Percentiles rank a stretch among this genome's conserved stretches.
Conservation (phyloP, 176 grass and related monocot genomes). For the Chloris gayana region DNA sequence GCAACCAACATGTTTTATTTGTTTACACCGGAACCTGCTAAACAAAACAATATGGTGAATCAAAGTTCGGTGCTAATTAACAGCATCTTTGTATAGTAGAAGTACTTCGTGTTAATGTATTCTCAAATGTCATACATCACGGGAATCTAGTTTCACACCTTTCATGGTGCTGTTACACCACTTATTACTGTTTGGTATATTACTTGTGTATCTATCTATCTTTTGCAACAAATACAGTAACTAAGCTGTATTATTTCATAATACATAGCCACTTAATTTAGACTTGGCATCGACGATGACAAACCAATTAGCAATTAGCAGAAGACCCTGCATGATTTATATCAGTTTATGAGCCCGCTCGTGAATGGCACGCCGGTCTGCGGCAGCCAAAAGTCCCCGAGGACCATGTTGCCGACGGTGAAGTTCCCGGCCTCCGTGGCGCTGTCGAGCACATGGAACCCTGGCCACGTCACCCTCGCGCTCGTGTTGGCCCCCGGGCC, state of each 20-base stretch:
- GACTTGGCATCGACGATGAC: background rate
- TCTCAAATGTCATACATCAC: background rate
- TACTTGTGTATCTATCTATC: background rate
- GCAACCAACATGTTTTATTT: no score
- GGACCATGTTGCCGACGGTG: slow-evolving; percentile 80
- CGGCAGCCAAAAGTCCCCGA: slow-evolving; percentile 85
- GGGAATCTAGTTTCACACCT: background rate
- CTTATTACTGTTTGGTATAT: slow-evolving; percentile 6
- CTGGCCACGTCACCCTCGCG: slow-evolving; percentile 67
- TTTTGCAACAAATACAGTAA: slow-evolving; percentile 8
- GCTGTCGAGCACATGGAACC: slow-evolving; percentile 69
- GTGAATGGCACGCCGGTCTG: slow-evolving; percentile 82
- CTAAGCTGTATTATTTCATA: background rate
- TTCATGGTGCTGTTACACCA: slow-evolving; percentile 10
- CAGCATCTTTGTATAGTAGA: no score
- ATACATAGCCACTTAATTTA: background rate
- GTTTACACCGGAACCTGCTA: no score
- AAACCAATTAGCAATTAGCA: background rate
- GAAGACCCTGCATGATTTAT: background rate
- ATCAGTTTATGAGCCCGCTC: slow-evolving; percentile 55
- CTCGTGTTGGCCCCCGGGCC: slow-evolving; percentile 58
- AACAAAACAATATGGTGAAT: no score
- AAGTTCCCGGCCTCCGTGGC: slow-evolving; percentile 62
- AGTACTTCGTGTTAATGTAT: no score
- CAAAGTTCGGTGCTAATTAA: no score